Conservation (phyloP, 108 stramenopile genomes). For the Cyclostephanos tholiformis region DNA sequence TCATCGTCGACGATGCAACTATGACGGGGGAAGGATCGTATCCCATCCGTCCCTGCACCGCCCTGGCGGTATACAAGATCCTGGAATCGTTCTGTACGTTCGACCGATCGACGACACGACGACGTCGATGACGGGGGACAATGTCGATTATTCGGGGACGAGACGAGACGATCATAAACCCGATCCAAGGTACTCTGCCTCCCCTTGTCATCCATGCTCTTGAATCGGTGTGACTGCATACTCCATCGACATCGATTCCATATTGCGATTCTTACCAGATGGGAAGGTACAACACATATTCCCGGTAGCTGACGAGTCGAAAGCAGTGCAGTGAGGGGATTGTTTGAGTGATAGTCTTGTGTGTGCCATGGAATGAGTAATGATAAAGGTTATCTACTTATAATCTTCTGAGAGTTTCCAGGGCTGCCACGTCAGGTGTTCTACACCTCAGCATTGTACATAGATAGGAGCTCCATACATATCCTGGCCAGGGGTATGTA, state of each 20-base stretch:
- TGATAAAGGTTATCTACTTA: too few species aligned
- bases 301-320: constrained; percentile 50
- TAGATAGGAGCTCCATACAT: too few species aligned
- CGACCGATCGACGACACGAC: background rate
- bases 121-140: background rate
- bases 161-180: constrained; percentile 82
- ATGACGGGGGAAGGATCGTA: constrained; percentile 10
- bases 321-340: constrained; percentile 59
- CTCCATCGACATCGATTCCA: constrained; percentile 88
- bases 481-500: too few species aligned
- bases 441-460: too few species aligned
- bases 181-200: constrained; percentile 93
- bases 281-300: constrained; percentile 49
- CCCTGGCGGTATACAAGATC: constrained; percentile 83
- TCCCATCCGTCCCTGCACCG: constrained; percentile 88
- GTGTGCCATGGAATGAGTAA: constrained; percentile 78
- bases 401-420: too few species aligned
- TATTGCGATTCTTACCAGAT: constrained; percentile 58
- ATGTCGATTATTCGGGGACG: constrained; percentile 49
- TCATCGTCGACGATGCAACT: too few species aligned
- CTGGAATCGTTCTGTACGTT: constrained; percentile 60
- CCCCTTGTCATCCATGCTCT: constrained; percentile 91
- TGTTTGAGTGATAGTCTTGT: constrained; percentile 82
- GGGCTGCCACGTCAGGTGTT: too few species aligned
- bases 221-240: constrained; percentile 87